Evolutionary conservation across 148 eudicot genomes (phyloP).

Genomic region (Vaccinium vitisidaea): DNA sequence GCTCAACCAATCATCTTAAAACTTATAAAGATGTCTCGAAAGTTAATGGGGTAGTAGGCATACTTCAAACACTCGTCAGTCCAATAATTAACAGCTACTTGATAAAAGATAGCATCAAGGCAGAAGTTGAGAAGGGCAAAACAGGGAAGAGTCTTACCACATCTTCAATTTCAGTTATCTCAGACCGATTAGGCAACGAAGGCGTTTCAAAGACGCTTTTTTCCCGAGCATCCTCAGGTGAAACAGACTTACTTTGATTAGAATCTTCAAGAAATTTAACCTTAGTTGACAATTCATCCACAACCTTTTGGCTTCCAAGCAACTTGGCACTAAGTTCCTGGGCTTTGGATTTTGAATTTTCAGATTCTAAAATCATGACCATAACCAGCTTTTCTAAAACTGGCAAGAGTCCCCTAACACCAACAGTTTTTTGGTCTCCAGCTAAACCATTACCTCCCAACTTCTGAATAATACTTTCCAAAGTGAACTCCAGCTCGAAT

Average conservation of each 20-base stretch:
- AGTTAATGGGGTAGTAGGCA: not conserved
- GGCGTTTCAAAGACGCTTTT: slow-evolving; percentile 62
- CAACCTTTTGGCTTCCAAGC: slow-evolving; percentile 62
- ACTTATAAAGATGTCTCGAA: not conserved
- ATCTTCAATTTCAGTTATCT: slow-evolving; percentile 90
- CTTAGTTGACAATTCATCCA: slow-evolving; percentile 68
- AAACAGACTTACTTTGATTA: slow-evolving; percentile 35
- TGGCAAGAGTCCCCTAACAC: slow-evolving; percentile 42
- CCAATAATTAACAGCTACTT: not conserved
- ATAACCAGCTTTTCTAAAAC: slow-evolving; percentile 64
- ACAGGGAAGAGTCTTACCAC: slow-evolving; percentile 42
- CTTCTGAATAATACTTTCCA: slow-evolving; percentile 56
- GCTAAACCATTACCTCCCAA: slow-evolving; percentile 43
- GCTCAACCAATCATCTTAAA: not conserved
- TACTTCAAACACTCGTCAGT: not conserved
- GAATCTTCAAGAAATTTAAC: slow-evolving; percentile 72
- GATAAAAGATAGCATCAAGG: not conserved
- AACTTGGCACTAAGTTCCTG: slow-evolving; percentile 65
- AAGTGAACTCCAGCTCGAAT: slow-evolving; percentile 42
- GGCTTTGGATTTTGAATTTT: slow-evolving; percentile 61
- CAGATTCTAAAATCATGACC: slow-evolving; percentile 50
- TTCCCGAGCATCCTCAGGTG: slow-evolving; percentile 54
- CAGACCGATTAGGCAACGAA: slow-evolving; percentile 62
- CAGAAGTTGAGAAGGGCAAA: not conserved
- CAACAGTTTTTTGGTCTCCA: slow-evolving; percentile 39